A percentile compares a stretch with the other conserved stretches of the same genome.
Evolutionary conservation across 345 rosid genomes (phyloP).

Genomic region (Orychophragmus violaceus): DNA sequence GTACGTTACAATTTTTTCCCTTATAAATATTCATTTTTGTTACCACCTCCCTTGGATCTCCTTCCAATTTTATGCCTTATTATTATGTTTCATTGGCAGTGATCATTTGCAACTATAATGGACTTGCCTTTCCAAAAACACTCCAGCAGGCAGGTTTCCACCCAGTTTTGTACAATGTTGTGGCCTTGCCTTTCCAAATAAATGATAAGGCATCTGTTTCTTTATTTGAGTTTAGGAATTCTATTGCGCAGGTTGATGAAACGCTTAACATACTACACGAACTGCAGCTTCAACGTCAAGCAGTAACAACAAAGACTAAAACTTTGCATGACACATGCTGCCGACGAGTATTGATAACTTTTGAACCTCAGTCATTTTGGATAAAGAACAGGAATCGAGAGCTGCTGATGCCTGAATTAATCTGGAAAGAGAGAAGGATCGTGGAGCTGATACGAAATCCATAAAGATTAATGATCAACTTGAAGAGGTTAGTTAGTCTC

Average conservation of each 20-base stretch:
- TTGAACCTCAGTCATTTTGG: slow-evolving; percentile 36
- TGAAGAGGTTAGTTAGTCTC: slow-evolving; percentile 61
- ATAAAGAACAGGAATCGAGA: slow-evolving; percentile 36
- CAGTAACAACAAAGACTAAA: no score
- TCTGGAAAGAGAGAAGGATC: slow-evolving; percentile 40
- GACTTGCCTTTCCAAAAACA: no score
- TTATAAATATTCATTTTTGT: not conserved
- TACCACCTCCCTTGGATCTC: not conserved
- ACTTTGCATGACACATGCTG: no score
- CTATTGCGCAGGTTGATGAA: no score
- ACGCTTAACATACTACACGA: no score
- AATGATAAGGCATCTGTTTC: no score
- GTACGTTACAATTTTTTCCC: slow-evolving; percentile 34
- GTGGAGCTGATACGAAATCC: slow-evolving; percentile 37
- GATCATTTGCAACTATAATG: slow-evolving; percentile 84
- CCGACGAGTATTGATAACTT: no score
- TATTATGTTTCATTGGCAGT: slow-evolving; percentile 36
- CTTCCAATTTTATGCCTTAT: not conserved
- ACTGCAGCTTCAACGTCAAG: no score
- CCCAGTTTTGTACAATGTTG: no score
- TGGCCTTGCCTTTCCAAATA: no score
- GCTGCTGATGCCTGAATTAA: slow-evolving; percentile 23
- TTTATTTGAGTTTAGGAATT: no score
- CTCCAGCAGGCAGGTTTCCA: no score
- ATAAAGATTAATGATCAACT: slow-evolving; percentile 67